Evolutionary conservation across 345 rosid genomes (phyloP).

Genomic region (Nasturtium officinale): DNA sequence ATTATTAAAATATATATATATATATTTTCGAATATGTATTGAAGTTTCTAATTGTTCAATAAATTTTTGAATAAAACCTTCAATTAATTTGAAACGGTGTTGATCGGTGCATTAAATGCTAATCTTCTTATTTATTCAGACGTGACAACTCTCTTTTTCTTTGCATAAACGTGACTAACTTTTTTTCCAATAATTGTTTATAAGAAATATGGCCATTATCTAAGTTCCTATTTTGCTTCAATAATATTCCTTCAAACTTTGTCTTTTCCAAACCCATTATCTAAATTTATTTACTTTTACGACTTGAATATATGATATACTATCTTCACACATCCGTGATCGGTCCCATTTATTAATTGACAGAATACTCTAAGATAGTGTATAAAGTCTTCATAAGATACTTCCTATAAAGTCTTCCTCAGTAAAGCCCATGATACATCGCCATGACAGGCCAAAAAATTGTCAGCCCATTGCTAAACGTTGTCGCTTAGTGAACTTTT

Average conservation of each 20-base stretch:
- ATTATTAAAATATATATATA: too few relatives aligned
- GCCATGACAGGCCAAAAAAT: neutral
- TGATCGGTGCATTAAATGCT: neutral
- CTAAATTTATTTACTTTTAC: neutral
- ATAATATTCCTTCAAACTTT: neutral
- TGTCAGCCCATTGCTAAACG: neutral
- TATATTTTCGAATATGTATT: neutral
- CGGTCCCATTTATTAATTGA: neutral
- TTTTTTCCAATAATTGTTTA: neutral
- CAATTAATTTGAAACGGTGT: neutral
- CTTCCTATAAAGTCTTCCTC: neutral
- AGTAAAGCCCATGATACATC: neutral
- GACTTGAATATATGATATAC: neutral
- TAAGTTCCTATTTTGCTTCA: constrained; percentile 1
- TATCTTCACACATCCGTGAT: neutral
- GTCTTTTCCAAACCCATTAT: neutral
- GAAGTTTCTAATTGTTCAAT: neutral
- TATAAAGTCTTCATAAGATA: too few relatives aligned
- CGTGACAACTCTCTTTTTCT: neutral
- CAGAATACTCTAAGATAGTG: too few relatives aligned
- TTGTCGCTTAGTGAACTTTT: neutral
- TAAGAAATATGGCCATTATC: neutral
- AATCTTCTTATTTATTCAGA: neutral
- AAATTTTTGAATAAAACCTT: neutral
- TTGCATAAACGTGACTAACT: neutral